A percentile compares a stretch with the other conserved stretches of the same genome.
Evolutionary conservation across 164 flowering plant species (phyloP).

Genomic region (Liquidambar formosana): DNA sequence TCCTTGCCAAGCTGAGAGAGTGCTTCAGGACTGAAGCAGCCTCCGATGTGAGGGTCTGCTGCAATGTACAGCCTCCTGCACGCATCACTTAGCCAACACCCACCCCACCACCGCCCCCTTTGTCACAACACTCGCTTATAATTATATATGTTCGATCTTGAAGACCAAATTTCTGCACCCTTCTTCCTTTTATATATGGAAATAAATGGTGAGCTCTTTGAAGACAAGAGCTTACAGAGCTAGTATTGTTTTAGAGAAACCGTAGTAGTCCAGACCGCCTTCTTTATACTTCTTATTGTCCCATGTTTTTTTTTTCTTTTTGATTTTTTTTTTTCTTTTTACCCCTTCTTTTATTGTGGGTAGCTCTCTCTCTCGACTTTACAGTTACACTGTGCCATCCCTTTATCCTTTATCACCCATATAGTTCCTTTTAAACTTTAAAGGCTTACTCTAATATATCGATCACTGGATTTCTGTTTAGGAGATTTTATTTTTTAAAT

Average conservation of each 20-base stretch:
- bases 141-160: no score
- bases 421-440: no score
- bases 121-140: no score
- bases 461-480: not conserved
- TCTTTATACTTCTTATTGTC: slow-evolving; percentile 31
- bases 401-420: slow-evolving; percentile 11
- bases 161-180: no score
- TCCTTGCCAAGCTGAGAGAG: slow-evolving; percentile 68
- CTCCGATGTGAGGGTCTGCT: slow-evolving; percentile 96
- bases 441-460: not conserved
- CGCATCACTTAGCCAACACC: slow-evolving; percentile 68
- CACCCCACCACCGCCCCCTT: slow-evolving; percentile 49
- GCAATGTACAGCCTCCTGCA: slow-evolving; percentile 72
- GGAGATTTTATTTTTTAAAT: slow-evolving; percentile 3
- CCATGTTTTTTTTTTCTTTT: not conserved
- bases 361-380: slow-evolving; percentile 22
- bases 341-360: no score
- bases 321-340: not conserved
- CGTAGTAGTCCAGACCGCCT: slow-evolving; percentile 23
- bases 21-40: slow-evolving; percentile 88
- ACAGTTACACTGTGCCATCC: slow-evolving; percentile 22
- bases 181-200: no score
- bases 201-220: slow-evolving; percentile 8
- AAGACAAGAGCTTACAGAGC: slow-evolving; percentile 1
- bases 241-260: slow-evolving; percentile 20